These are phyloP conservation scores for Megacollybia platyphylla DNA, from an alignment of 1,284 basidiomycete genomes.

Conservation along the genomic window DNA sequence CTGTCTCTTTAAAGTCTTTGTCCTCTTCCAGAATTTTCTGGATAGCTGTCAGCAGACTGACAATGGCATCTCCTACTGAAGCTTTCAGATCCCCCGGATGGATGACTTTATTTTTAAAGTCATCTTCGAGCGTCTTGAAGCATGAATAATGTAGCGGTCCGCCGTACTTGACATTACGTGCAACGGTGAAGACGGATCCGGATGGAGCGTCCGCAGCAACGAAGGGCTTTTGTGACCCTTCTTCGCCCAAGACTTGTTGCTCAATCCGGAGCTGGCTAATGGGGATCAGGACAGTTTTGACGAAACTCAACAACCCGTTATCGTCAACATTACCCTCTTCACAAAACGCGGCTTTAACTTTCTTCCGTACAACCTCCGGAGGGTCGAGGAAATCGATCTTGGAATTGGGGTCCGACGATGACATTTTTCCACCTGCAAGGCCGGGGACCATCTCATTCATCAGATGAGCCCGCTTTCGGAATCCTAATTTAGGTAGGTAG, in stretches of 20 bases:
- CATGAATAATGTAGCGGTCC: conserved; percentile 67
- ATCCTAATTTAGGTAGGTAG: conserved; percentile 89
- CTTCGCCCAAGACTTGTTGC: conserved; percentile 26
- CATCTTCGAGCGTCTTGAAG: conserved; percentile 62
- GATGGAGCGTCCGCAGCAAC: conserved; percentile 58
- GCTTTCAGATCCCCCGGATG: conserved; percentile 90
- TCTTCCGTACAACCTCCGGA: conserved; percentile 74
- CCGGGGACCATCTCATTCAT: conserved; percentile 99
- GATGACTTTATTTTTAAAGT: conserved; percentile 66
- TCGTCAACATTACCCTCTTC: conserved; percentile 86
- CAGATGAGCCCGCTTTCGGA: conserved; percentile 89
- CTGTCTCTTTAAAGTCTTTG: conserved; percentile 74
- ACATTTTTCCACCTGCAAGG: conserved; percentile 94
- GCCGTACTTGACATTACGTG: conserved; percentile 74
- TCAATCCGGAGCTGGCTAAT: conserved; percentile 69
- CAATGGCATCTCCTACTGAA: conserved; percentile 71
- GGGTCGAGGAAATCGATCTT: conserved; percentile 98
- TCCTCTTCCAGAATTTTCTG: conserved; percentile 64
- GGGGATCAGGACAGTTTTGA: conserved; percentile 82
- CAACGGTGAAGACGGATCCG: conserved; percentile 76
- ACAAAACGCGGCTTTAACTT: conserved; percentile 90
- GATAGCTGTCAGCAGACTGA: conserved; percentile 74
- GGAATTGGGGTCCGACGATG: conserved; percentile 91
- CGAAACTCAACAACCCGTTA: conserved; percentile 89
- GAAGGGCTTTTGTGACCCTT: conserved; percentile 44